These are phyloP conservation scores for Lactarius akahatsu DNA, from an alignment of 768 basidiomycete genomes.

Conservation along the genomic window DNA sequence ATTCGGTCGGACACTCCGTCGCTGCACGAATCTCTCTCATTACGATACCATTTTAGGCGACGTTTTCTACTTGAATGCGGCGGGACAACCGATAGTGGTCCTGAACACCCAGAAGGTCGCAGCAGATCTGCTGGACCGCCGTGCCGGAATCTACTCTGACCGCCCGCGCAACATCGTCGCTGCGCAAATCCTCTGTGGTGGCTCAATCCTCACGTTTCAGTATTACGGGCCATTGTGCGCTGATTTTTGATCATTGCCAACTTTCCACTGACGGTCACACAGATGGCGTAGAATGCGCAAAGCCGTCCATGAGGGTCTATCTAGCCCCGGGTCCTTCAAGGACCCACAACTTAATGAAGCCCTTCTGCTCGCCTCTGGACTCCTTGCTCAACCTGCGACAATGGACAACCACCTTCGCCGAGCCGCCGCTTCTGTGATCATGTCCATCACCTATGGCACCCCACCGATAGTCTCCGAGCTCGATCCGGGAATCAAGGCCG, in stretches of 20 bases:
- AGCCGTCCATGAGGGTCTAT: slow-evolving; percentile 18
- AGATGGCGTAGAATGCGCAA: slow-evolving; percentile 27
- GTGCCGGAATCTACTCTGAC: slow-evolving; percentile 26
- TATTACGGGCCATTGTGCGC: slow-evolving; percentile 23
- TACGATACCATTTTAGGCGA: slow-evolving; percentile 10
- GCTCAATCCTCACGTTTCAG: slow-evolving; percentile 7
- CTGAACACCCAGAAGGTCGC: slow-evolving; percentile 31
- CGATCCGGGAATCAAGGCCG: background rate
- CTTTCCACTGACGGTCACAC: background rate
- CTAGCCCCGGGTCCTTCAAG: background rate
- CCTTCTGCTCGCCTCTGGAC: background rate
- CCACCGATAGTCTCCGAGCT: background rate
- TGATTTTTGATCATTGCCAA: background rate
- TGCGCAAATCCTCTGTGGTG: slow-evolving; percentile 22
- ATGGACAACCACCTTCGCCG: slow-evolving; percentile 2
- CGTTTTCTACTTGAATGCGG: slow-evolving; percentile 25
- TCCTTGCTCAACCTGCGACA: background rate
- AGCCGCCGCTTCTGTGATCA: slow-evolving; percentile 10
- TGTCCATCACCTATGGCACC: slow-evolving; percentile 21
- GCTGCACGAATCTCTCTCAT: slow-evolving; percentile 3
- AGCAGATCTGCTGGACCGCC: slow-evolving; percentile 31
- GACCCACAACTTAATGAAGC: slow-evolving; percentile 9
- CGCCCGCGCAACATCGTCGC: slow-evolving; percentile 26
- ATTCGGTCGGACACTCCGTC: slow-evolving; percentile 9
- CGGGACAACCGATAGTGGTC: slow-evolving; percentile 29